Percentiles rank a stretch among this genome's conserved stretches.
Conservation (phyloP, 2,329 filamentous ascomycete genomes). For the Colletotrichum tanaceti region DNA sequence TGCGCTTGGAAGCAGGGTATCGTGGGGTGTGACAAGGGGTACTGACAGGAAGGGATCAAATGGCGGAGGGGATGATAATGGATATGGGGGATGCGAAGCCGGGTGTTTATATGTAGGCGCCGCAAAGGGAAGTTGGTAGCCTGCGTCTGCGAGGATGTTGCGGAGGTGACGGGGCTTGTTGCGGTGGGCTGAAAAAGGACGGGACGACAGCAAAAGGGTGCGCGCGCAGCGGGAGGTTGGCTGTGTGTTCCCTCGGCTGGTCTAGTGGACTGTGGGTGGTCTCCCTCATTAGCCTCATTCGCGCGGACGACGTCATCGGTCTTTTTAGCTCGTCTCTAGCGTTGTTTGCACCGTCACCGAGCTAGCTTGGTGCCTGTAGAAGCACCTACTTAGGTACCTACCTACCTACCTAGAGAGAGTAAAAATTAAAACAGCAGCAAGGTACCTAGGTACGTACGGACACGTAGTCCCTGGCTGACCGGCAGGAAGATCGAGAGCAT, state of each 20-base stretch:
- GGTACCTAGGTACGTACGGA: slow-evolving; percentile 22
- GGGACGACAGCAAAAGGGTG: slow-evolving; percentile 5
- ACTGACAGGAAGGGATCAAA: slow-evolving; percentile 17
- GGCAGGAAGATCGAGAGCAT: neutral
- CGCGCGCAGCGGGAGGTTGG: slow-evolving; percentile 2
- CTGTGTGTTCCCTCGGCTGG: slow-evolving; percentile 4
- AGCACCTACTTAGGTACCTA: too few relatives aligned
- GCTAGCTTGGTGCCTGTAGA: slow-evolving; percentile 26
- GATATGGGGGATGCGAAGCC: slow-evolving; percentile 26
- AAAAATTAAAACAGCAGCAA: neutral
- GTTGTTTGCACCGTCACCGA: slow-evolving; percentile 39
- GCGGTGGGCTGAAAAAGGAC: slow-evolving; percentile 18
- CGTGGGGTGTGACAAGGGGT: slow-evolving; percentile 35
- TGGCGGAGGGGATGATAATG: slow-evolving; percentile 1
- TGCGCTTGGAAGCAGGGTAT: slow-evolving; percentile 19
- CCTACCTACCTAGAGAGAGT: too few relatives aligned
- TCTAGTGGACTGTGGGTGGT: too few relatives aligned
- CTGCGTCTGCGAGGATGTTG: slow-evolving; percentile 25
- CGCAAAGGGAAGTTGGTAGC: slow-evolving; percentile 18
- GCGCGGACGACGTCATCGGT: slow-evolving; percentile 41
- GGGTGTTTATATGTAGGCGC: slow-evolving; percentile 37
- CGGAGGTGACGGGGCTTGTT: slow-evolving; percentile 33
- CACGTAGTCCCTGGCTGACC: neutral
- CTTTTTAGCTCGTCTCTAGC: slow-evolving; percentile 36
- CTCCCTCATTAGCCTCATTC: slow-evolving; percentile 36